phyloP scores from a whole-genome alignment of 768 basidiomycete species.

The Pulveroboletus ravenelii region DNA sequence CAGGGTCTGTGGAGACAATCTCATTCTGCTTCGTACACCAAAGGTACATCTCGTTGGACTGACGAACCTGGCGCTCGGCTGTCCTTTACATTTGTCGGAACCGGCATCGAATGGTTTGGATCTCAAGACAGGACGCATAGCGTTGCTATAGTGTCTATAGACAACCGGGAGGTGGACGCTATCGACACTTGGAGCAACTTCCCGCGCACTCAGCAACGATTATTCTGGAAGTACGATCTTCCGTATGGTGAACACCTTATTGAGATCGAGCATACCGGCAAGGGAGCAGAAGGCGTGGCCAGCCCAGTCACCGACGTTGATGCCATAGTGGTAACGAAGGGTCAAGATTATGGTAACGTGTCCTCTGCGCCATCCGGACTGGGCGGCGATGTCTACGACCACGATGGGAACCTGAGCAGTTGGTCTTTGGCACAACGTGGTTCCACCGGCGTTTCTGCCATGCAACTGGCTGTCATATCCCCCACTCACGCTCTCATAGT shows the following conservation, averaged over 20 bases:
- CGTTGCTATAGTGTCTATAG: conserved; percentile 51
- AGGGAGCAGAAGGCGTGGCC: conserved; percentile 33
- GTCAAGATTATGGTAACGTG: conserved; percentile 13
- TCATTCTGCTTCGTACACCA: conserved; percentile 47
- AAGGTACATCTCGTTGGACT: conserved; percentile 49
- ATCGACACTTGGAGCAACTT: conserved; percentile 43
- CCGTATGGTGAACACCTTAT: conserved; percentile 50
- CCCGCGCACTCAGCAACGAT: conserved; percentile 51
- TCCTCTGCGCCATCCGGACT: neutral
- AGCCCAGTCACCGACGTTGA: conserved; percentile 49
- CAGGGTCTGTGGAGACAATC: conserved; percentile 54
- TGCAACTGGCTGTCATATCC: conserved; percentile 72
- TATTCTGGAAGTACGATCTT: conserved; percentile 59
- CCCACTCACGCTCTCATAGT: conserved; percentile 64
- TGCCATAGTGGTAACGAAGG: conserved; percentile 61
- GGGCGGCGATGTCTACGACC: neutral
- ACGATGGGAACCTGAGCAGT: neutral
- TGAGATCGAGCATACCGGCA: conserved; percentile 56
- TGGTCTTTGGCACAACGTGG: conserved; percentile 67
- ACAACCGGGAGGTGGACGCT: conserved; percentile 42
- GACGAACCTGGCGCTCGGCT: conserved; percentile 44
- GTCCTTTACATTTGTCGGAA: conserved; percentile 62
- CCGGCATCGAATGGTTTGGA: conserved; percentile 78
- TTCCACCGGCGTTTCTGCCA: conserved; percentile 70
- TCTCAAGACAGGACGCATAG: conserved; percentile 52